These are phyloP conservation scores for Ophiorrhiza pumila DNA, from an alignment of 257 asterid species.

Conservation along the genomic window DNA sequence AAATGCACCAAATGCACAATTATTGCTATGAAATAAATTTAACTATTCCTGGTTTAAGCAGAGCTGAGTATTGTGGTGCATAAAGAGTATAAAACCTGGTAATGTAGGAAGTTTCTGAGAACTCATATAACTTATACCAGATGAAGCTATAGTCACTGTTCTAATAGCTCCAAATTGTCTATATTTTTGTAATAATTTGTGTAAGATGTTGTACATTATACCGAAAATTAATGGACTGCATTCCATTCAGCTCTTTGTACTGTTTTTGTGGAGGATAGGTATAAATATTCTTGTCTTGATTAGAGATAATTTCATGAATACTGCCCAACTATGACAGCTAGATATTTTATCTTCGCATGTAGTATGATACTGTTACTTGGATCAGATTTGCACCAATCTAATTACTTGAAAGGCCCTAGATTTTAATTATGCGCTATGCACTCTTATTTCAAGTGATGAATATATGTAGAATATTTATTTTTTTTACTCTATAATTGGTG, in stretches of 20 bases:
- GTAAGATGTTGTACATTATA: not conserved
- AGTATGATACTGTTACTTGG: not conserved
- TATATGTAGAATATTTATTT: not conserved
- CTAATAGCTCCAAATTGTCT: not conserved
- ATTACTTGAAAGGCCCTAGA: not conserved
- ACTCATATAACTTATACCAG: not conserved
- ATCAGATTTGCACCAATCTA: not conserved
- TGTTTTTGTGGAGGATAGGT: not conserved
- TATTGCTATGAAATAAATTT: not conserved
- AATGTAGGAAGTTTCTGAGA: not conserved
- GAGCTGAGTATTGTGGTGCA: constrained; percentile 4
- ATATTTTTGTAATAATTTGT: not conserved
- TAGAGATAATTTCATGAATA: not conserved
- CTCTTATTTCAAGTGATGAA: not conserved
- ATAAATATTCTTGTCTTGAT: not conserved
- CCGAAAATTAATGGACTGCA: not conserved
- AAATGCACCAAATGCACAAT: not conserved
- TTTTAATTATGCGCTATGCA: not conserved
- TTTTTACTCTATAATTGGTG: not conserved
- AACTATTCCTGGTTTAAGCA: not conserved
- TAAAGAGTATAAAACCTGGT: not conserved
- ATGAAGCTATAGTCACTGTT: not conserved
- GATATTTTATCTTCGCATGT: not conserved
- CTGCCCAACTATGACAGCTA: not conserved
- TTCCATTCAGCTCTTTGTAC: not conserved